Evolutionary conservation across 441 rosid species (phyloP).

Genomic region (Arabidopsis hybrid): DNA sequence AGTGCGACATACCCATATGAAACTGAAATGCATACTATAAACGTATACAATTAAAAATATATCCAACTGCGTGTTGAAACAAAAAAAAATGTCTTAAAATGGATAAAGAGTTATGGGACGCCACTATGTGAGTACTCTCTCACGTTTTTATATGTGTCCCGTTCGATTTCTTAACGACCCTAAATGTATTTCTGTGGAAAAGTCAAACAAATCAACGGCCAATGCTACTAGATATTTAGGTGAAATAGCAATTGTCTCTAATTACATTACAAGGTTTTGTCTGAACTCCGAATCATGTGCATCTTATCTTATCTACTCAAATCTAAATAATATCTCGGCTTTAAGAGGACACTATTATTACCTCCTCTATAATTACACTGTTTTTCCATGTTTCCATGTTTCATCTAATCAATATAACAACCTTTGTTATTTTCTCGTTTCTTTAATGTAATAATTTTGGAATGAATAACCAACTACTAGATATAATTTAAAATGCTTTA

Average conservation of each 20-base stretch:
- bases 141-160: not conserved
- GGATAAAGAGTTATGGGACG: slow-evolving; percentile 24
- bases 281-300: not conserved
- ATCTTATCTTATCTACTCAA: not conserved
- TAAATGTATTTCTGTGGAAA: not conserved
- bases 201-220: slow-evolving; percentile 33
- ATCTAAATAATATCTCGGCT: not conserved
- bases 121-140: slow-evolving; percentile 31
- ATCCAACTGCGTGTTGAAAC: not conserved
- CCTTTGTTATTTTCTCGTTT: not conserved
- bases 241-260: not conserved
- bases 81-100: not conserved
- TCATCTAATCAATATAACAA: not conserved
- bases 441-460: too few relatives aligned
- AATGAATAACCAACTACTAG: too few relatives aligned
- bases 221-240: not conserved
- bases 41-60: not conserved
- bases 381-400: not conserved
- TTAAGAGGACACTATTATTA: not conserved
- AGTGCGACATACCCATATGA: slow-evolving; percentile 28
- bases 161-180: not conserved
- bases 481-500: too few relatives aligned
- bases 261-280: not conserved
- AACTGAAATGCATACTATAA: not conserved
- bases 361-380: not conserved